Evolutionary conservation across 1,284 basidiomycete genomes (phyloP).

Genomic region (Coriolopsis trogii): DNA sequence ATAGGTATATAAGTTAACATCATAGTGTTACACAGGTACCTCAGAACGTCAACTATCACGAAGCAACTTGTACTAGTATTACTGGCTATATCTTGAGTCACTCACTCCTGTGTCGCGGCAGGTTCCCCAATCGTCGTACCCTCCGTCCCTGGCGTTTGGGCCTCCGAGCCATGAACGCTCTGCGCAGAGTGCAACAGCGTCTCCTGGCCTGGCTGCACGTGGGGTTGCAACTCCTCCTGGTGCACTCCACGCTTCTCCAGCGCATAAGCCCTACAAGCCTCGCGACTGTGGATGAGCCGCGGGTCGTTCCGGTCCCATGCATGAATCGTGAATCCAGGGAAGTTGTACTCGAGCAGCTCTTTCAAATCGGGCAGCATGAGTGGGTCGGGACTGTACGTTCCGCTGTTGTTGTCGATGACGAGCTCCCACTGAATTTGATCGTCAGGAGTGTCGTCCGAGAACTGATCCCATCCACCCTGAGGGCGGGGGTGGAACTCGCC

Average conservation of each 20-base stretch:
- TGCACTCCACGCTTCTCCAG: constrained; percentile 55
- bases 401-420: constrained; percentile 78
- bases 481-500: constrained; percentile 82
- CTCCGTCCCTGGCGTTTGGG: too few relatives aligned
- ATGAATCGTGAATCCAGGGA: constrained; percentile 61
- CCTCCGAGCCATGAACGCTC: constrained; percentile 2
- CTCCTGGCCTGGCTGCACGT: constrained; percentile 54
- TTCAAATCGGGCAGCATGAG: constrained; percentile 56
- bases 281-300: constrained; percentile 55
- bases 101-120: too few relatives aligned
- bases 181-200: constrained; percentile 41
- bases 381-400: constrained; percentile 72
- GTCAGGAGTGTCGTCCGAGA: constrained; percentile 57
- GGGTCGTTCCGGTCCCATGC: constrained; percentile 63
- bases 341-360: constrained; percentile 67
- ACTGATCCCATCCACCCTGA: constrained; percentile 64
- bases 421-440: constrained; percentile 67
- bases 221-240: constrained; percentile 63
- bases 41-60: background rate
- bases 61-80: background rate
- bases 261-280: constrained; percentile 69
- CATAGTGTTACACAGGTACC: too few relatives aligned
- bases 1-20: too few relatives aligned
- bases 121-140: constrained; percentile 9
- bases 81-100: too few relatives aligned